These are phyloP conservation scores for Sporisorium iseilematis-ciliati DNA, from an alignment of 1,284 basidiomycete species.

Conservation along the genomic window DNA sequence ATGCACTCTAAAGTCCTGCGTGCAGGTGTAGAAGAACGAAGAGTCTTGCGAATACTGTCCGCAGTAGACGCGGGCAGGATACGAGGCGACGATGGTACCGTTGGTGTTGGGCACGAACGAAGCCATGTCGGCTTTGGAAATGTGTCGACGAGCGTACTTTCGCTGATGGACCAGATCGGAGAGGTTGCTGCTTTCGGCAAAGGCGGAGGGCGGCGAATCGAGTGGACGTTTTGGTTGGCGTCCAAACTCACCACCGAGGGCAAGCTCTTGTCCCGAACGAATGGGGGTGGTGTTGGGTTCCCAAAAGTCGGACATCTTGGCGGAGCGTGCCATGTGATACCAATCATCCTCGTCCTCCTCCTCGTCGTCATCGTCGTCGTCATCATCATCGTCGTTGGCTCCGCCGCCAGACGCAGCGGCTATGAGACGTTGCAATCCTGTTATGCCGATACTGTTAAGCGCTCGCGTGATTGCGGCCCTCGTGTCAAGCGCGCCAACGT, in stretches of 20 bases:
- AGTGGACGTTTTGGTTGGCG: constrained; percentile 67
- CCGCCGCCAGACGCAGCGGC: constrained; percentile 34
- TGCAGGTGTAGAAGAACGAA: constrained; percentile 71
- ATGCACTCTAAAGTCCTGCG: constrained; percentile 80
- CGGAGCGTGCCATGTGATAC: constrained; percentile 42
- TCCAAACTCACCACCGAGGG: constrained; percentile 88
- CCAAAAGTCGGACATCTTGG: constrained; percentile 60
- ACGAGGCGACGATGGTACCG: constrained; percentile 87
- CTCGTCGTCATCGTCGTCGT: constrained; percentile 46
- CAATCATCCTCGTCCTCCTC: constrained; percentile 44
- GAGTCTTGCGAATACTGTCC: constrained; percentile 82
- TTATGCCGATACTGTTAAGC: constrained; percentile 52
- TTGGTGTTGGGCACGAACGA: constrained; percentile 82
- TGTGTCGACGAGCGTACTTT: constrained; percentile 65
- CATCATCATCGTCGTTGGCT: constrained; percentile 44
- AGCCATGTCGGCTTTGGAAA: constrained; percentile 70
- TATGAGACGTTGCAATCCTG: constrained; percentile 51
- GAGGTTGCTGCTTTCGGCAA: constrained; percentile 40
- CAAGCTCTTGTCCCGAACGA: constrained; percentile 78
- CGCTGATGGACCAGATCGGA: constrained; percentile 42
- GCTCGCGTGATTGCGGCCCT: constrained; percentile 38
- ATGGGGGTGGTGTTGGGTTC: constrained; percentile 75
- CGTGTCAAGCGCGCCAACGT: constrained; percentile 21
- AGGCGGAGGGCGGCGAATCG: constrained; percentile 40
- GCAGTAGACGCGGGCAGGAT: constrained; percentile 85